phyloP scores from a whole-genome alignment of 164 flowering plant species.

The Sextonia rubra region DNA sequence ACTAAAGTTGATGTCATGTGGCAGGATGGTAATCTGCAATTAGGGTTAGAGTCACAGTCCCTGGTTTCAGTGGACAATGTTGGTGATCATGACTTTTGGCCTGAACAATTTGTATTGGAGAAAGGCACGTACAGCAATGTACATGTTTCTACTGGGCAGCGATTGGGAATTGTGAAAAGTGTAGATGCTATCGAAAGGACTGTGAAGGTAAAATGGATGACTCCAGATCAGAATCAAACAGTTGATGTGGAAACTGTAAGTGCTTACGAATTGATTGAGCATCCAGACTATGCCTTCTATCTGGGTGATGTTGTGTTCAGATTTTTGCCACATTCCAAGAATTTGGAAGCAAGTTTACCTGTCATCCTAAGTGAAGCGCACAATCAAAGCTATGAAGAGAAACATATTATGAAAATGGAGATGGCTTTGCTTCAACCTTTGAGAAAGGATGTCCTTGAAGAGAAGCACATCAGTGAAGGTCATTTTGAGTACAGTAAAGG shows the following conservation, averaged over 20 bases:
- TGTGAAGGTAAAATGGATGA: constrained; percentile 62
- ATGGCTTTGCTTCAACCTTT: constrained; percentile 2
- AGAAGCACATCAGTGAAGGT: constrained; percentile 13
- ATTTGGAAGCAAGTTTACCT: constrained; percentile 14
- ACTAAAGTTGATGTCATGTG: constrained; percentile 73
- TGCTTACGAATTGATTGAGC: constrained; percentile 79
- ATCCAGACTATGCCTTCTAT: constrained; percentile 64
- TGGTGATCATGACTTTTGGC: constrained; percentile 85
- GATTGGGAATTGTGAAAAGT: constrained; percentile 62
- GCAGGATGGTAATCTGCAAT: constrained; percentile 76
- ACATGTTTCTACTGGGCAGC: constrained; percentile 22
- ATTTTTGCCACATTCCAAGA: constrained; percentile 11
- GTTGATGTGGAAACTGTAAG: constrained; percentile 57
- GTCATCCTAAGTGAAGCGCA: constrained; percentile 19
- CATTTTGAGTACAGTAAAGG: constrained; percentile 6
- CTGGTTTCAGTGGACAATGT: constrained; percentile 42
- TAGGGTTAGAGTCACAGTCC: constrained; percentile 51
- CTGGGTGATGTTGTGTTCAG: constrained; percentile 70
- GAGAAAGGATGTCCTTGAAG: constrained; percentile 12
- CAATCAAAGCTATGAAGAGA: constrained; percentile 3
- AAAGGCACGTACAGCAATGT: constrained; percentile 47
- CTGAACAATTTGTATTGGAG: constrained; percentile 63
- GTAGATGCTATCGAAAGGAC: constrained; percentile 77
- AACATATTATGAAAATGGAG: constrained; percentile 7
- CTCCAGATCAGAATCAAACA: constrained; percentile 1